Conservation (phyloP, 2,329 filamentous ascomycete genomes). For the Blumeria hordei region DNA sequence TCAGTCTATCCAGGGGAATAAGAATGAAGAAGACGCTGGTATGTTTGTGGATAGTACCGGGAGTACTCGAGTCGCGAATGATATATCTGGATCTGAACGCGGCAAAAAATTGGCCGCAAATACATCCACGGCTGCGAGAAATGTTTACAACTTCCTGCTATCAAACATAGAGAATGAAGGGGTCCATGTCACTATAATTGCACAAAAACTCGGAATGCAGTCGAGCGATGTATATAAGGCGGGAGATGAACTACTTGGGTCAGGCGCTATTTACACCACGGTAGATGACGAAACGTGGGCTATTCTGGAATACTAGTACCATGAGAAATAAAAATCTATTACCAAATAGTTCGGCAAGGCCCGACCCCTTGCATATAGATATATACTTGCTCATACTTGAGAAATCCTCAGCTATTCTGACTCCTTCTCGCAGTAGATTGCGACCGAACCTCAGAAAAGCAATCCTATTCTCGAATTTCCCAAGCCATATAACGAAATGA, state of each 20-base stretch:
- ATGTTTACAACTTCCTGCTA: slow-evolving; percentile 47
- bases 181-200: slow-evolving; percentile 56
- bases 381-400: too few relatives aligned
- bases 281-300: slow-evolving; percentile 86
- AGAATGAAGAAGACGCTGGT: slow-evolving; percentile 15
- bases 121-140: slow-evolving; percentile 32
- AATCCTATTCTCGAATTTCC: too few relatives aligned
- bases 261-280: slow-evolving; percentile 69
- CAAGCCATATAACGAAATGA: too few relatives aligned
- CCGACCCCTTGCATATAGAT: too few relatives aligned
- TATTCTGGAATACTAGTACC: slow-evolving; percentile 38
- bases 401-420: too few relatives aligned
- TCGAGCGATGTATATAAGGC: slow-evolving; percentile 47
- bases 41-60: slow-evolving; percentile 17
- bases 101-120: slow-evolving; percentile 16
- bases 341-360: too few relatives aligned
- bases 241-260: slow-evolving; percentile 54
- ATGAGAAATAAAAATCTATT: too few relatives aligned
- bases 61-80: slow-evolving; percentile 14
- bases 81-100: slow-evolving; percentile 2
- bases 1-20: slow-evolving; percentile 15
- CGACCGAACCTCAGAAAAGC: too few relatives aligned
- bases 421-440: too few relatives aligned
- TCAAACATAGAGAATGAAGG: slow-evolving; percentile 56
- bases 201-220: slow-evolving; percentile 37